phyloP scores from a whole-genome alignment of 306 rosid genomes.

The Ormosia semicastrata region DNA sequence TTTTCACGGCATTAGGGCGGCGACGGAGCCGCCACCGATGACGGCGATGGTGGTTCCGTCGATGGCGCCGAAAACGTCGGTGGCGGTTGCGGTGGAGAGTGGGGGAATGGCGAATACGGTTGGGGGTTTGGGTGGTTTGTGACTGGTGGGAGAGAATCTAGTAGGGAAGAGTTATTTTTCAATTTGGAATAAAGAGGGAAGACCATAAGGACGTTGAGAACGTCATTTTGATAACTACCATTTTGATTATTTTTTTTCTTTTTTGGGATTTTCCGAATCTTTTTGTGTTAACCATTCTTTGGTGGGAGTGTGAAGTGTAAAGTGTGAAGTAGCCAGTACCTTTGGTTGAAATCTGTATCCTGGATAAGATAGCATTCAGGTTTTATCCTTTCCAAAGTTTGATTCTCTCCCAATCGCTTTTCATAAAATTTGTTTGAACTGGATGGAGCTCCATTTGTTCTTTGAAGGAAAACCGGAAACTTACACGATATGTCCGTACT shows the following conservation, averaged over 20 bases:
- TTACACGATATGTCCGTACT: no score
- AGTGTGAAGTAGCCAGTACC: not conserved
- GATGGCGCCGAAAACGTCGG: slow-evolving; percentile 51
- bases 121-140: slow-evolving; percentile 27
- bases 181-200: slow-evolving; percentile 26
- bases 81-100: slow-evolving; percentile 50
- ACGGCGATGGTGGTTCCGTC: slow-evolving; percentile 76
- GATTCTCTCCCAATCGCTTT: slow-evolving; percentile 42
- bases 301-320: not conserved
- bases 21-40: slow-evolving; percentile 69
- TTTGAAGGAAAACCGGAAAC: no score
- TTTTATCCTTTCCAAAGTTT: slow-evolving; percentile 1
- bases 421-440: not conserved
- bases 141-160: slow-evolving; percentile 27
- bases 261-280: not conserved
- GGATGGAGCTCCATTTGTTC: not conserved
- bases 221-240: slow-evolving; percentile 54
- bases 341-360: slow-evolving; percentile 31
- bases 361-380: slow-evolving; percentile 43
- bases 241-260: not conserved
- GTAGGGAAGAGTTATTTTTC: slow-evolving; percentile 18
- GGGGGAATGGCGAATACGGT: slow-evolving; percentile 61
- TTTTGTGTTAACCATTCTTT: slow-evolving; percentile 17
- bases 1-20: slow-evolving; percentile 62
- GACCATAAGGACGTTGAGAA: slow-evolving; percentile 45